Evolutionary conservation across 2,329 filamentous ascomycete genomes (phyloP).

Genomic region (Metarhizium sp.): DNA sequence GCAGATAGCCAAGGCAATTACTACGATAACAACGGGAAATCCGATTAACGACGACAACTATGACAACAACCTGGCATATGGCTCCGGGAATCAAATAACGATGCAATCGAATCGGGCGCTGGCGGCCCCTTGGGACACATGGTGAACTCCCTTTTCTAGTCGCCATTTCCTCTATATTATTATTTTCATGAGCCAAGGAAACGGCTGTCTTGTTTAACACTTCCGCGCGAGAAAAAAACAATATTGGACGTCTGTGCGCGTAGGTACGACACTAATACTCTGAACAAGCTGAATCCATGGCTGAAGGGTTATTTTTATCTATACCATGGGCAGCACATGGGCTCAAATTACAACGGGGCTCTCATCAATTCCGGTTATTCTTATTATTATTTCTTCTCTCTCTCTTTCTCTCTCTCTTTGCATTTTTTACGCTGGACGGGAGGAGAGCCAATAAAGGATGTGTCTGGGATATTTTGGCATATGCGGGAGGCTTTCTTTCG

Average conservation of each 20-base stretch:
- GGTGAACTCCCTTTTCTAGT: neutral
- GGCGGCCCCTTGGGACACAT: neutral
- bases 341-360: neutral
- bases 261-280: neutral
- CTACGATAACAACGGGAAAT: neutral
- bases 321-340: neutral
- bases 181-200: neutral
- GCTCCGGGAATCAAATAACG: neutral
- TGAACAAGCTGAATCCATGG: neutral
- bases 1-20: neutral
- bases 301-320: neutral
- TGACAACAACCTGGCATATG: constrained; percentile 1
- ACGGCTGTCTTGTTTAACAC: neutral
- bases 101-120: constrained; percentile 1
- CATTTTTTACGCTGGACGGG: neutral
- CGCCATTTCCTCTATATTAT: neutral
- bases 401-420: neutral
- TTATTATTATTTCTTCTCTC: neutral
- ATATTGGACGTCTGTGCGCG: neutral
- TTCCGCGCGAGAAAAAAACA: neutral
- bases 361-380: neutral
- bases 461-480: neutral
- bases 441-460: neutral
- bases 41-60: constrained; percentile 6
- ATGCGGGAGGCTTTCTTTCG: neutral